Evolutionary conservation across 2,329 filamentous ascomycete species (phyloP), one percentile per base, ranked within the genome.

Genomic region (Pyrenochaeta sp.): DNA sequence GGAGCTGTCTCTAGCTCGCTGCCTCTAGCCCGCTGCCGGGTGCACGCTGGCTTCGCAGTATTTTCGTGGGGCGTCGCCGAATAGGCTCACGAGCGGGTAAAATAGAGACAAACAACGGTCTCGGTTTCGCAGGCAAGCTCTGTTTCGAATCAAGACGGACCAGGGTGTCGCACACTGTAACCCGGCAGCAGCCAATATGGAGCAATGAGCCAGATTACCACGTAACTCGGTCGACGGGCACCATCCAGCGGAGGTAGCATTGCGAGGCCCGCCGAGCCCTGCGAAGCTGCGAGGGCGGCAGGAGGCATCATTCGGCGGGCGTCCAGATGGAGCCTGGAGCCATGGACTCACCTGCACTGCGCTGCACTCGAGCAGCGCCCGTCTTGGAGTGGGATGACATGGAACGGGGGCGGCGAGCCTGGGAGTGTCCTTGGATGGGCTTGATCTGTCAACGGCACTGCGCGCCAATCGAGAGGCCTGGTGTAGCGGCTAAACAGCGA

Each of bases 21-120:
- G 19, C 19, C 19, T 19, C 13, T 50, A 51, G 55, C 32, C 53
- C 49, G 39, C 19, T 51, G 52, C 25, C 52, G 53, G 50, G 45
- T 55, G 56, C 52, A 51, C 47, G 54, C 55, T 54, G 61, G 62
- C 44, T 54, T 65, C 50, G 64, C 57, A 55, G 64, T 64, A 59
- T 72, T 72, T 64, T 73, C 67, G 71, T 71, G 65, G 62, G 65
- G 65, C 68, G 65, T 61, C 58, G 58, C 66, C 67, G 62, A 72
- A 72, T 68, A 65, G 67, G 72, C 64, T 71, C 61, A 53, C 59
- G 58, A 50, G 70, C 71, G 73, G 73, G 61, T 72, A 72, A 74
- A 74, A 64, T 19, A 66, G 65, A 62, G 66, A 71, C 70, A 73
- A 72, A 73, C 72, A 70, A 66, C 56, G 56, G 59, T 64, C 56